Evolutionary conservation across 495 filamentous ascomycete genomes (phyloP), one percentile per base, ranked within the genome.

Genomic region (Copromyces sp.): DNA sequence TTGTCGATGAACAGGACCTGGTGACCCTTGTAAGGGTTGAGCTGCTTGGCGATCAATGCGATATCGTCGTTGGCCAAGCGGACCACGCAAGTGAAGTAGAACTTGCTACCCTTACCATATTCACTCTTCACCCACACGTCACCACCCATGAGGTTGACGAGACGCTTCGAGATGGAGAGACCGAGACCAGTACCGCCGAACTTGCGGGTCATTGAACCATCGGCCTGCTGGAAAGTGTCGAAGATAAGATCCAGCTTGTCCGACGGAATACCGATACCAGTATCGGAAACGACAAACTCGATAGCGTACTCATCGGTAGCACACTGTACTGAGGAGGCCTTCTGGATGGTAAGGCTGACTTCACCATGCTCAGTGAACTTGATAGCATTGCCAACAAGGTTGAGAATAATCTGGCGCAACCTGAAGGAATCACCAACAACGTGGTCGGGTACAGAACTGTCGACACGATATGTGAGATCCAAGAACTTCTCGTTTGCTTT

Each of bases 351-450:
- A 61, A 99, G 89, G 80, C 95, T 96, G 75, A 99, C 96, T 80
- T 98, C 95, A 41, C 95, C 95, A 77, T 95, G 90, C 78, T 99
- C 96, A 8, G 95, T 99, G 81, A 99, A 99, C 79, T 99, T 99
- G 82, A 94, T 93, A 38, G 92, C 91, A 73, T 94, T 94, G 73
- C 91, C 91, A 16, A 93, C 91, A 17, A 94, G 82, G 79, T 94
- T 94, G 20, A 94, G 83, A 70, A 94, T 98, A 74, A 99, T 97
- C 82, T 99, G 95, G 68, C 96, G 91, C 42, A 99, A 82, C 81
- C 95, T 91, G 89, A 97, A 98, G 4, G 95, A 97, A 80, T 99
- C 95, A 70, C 95, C 95, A 70, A 98, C 91, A 41, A 99, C 94
- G 80, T 97, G 94, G 81, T 99, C 95, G 0, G 95, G 95, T 40